These are phyloP conservation scores for Saposhnikovia divaricata DNA, from an alignment of 129 eudicot genomes.

Conservation along the genomic window DNA sequence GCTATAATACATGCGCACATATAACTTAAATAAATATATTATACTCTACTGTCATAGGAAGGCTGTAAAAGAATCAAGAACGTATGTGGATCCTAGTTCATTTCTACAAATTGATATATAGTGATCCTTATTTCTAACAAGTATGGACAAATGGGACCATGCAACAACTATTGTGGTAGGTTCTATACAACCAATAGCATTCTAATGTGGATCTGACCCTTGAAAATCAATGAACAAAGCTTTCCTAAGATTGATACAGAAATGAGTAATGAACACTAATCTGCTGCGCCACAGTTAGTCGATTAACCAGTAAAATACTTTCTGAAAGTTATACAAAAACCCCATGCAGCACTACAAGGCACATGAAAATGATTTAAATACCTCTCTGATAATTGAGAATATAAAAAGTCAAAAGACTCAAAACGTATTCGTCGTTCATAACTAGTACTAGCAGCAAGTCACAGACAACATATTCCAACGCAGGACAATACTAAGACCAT, in stretches of 20 bases:
- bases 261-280: no score
- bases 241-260: neutral
- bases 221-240: neutral
- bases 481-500: neutral
- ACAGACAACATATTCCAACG: neutral
- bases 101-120: no score
- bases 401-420: neutral
- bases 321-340: neutral
- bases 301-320: neutral
- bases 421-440: neutral
- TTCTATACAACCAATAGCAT: neutral
- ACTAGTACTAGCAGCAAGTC: neutral
- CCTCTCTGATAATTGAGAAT: neutral
- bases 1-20: neutral
- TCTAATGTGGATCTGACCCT: neutral
- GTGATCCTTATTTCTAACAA: neutral
- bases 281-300: neutral
- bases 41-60: no score
- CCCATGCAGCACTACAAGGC: neutral
- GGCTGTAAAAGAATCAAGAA: no score
- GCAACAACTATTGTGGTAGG: neutral
- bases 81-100: neutral
- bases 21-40: no score
- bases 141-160: neutral
- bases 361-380: neutral